Conservation (phyloP, 139 green algal species). For the Limnomonas spitsbergensis region DNA sequence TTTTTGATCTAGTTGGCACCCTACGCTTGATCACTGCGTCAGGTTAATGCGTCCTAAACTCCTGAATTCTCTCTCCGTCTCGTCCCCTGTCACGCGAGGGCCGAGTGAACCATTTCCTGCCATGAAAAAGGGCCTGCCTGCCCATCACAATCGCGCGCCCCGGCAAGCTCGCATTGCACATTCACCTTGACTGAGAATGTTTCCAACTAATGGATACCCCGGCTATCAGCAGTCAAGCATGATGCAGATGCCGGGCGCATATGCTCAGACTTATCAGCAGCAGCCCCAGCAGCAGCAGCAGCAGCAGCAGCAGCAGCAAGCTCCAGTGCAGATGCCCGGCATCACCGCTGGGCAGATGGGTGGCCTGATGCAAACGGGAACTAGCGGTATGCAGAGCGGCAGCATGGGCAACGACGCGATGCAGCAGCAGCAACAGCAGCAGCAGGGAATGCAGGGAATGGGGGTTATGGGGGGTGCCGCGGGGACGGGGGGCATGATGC, state of each 20-base stretch:
- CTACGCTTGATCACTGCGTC: no score
- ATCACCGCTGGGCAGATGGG: neutral
- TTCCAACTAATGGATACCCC: neutral
- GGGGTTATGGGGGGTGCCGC: neutral
- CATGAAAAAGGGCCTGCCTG: no score
- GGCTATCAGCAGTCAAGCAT: neutral
- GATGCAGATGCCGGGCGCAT: neutral
- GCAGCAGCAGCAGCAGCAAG: neutral
- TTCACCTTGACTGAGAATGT: no score
- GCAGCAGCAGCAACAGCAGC: neutral
- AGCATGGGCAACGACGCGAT: neutral
- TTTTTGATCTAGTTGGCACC: no score
- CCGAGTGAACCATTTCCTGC: no score
- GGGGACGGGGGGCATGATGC: neutral
- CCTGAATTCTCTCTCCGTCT: no score
- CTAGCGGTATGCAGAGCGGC: slow-evolving; percentile 2
- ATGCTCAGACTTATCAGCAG: neutral
- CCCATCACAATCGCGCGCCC: no score
- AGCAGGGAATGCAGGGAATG: neutral
- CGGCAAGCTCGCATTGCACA: no score
- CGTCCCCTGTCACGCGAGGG: no score
- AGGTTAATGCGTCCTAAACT: no score
- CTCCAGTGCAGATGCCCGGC: neutral
- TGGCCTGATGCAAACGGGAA: slow-evolving; percentile 20
- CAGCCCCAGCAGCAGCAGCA: slow-evolving; percentile 14